phyloP scores from a whole-genome alignment of 805 yeast species.

The Wickerhamiella lipophila region DNA sequence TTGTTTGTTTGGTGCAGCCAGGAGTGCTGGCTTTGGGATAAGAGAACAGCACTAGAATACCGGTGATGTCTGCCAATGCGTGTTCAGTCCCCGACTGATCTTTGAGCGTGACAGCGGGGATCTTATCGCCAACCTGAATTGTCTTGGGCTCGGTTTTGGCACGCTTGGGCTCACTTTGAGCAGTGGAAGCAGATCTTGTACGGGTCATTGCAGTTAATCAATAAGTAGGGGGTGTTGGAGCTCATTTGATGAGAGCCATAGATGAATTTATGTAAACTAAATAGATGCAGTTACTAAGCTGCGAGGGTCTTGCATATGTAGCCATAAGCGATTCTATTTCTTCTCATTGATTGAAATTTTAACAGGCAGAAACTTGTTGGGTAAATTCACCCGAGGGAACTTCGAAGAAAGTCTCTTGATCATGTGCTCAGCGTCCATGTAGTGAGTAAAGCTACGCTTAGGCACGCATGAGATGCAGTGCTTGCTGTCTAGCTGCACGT shows the following conservation, averaged over 20 bases:
- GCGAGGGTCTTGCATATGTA: background rate
- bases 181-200: background rate
- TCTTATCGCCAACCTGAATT: conserved; percentile 41
- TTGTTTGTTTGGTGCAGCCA: conserved; percentile 91
- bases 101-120: conserved; percentile 50
- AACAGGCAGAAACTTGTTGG: conserved; percentile 47
- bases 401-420: conserved; percentile 67
- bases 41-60: conserved; percentile 42
- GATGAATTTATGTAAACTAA: background rate
- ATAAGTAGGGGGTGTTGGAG: background rate
- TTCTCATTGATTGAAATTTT: conserved; percentile 17
- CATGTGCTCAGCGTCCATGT: conserved; percentile 82
- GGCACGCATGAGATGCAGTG: conserved; percentile 96
- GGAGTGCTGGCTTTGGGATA: conserved; percentile 92
- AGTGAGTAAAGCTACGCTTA: conserved; percentile 77
- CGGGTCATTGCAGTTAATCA: conserved; percentile 1
- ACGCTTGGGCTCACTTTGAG: background rate
- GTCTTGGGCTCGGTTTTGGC: conserved; percentile 18
- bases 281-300: background rate
- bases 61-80: conserved; percentile 34
- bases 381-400: conserved; percentile 77
- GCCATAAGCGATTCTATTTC: background rate
- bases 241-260: background rate
- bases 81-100: conserved; percentile 62
- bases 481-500: conserved; percentile 88